A percentile compares a stretch with the other conserved stretches of the same genome.
phyloP scores from a whole-genome alignment of 495 filamentous ascomycete species.

The Hypoxylon intermedium region DNA sequence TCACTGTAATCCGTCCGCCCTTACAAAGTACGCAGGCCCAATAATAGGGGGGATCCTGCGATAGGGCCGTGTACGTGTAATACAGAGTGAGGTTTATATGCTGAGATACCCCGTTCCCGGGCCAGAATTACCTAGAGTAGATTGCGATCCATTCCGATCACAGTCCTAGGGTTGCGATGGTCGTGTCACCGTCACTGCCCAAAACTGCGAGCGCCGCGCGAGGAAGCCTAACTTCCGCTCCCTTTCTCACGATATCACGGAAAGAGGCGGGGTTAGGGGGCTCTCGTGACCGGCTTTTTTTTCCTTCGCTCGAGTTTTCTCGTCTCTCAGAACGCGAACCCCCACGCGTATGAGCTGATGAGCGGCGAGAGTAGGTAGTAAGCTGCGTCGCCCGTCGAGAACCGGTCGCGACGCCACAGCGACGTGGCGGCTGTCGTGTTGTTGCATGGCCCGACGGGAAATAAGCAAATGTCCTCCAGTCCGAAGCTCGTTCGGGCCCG shows the following conservation, averaged over 20 bases:
- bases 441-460: not conserved
- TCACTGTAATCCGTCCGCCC: not conserved
- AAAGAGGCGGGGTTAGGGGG: conserved; percentile 7
- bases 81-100: conserved; percentile 1
- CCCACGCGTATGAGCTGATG: conserved; percentile 20
- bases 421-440: conserved; percentile 16
- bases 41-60: too few relatives aligned
- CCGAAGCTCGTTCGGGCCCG: not conserved
- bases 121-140: conserved; percentile 11
- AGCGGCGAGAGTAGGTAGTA: too few relatives aligned
- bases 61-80: conserved; percentile 11
- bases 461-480: conserved; percentile 12
- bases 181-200: conserved; percentile 9
- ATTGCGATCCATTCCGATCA: conserved; percentile 18
- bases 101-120: conserved; percentile 22
- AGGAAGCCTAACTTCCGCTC: conserved; percentile 14
- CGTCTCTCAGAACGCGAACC: conserved; percentile 2
- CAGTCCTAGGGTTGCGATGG: conserved; percentile 20
- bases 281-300: conserved; percentile 7
- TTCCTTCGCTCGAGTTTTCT: conserved; percentile 10
- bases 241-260: not conserved
- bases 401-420: conserved; percentile 22
- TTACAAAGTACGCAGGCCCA: too few relatives aligned
- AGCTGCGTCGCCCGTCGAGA: conserved; percentile 11
- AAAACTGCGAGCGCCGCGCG: not conserved